Evolutionary conservation across 192 early-diverging fungal species (phyloP).

Genomic region (Entophlyctis helioformis): DNA sequence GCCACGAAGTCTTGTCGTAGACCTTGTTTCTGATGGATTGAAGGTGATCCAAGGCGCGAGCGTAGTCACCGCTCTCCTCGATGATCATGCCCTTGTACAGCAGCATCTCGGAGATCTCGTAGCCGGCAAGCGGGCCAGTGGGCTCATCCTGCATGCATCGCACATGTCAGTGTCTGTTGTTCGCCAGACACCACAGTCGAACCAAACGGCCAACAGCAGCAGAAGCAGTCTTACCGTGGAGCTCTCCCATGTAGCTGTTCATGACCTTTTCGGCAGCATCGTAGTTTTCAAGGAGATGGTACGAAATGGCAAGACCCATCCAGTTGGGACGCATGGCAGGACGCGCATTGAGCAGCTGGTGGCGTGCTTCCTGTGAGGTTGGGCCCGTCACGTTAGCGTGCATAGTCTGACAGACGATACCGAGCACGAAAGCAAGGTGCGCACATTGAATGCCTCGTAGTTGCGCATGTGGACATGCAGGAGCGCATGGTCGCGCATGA

Average conservation of each 20-base stretch:
- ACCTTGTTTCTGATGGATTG: constrained; percentile 60
- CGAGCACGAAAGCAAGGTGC: constrained; percentile 1
- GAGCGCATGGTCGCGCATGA: constrained; percentile 78
- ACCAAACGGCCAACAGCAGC: too few relatives aligned
- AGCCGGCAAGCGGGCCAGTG: constrained; percentile 20
- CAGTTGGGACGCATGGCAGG: constrained; percentile 64
- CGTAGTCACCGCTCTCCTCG: constrained; percentile 69
- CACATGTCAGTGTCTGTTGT: too few relatives aligned
- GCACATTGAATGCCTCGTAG: constrained; percentile 65
- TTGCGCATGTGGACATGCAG: constrained; percentile 82
- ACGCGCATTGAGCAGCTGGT: constrained; percentile 53
- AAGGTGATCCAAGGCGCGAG: constrained; percentile 66
- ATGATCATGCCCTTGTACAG: constrained; percentile 80
- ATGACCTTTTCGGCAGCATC: constrained; percentile 67
- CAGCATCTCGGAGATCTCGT: constrained; percentile 70
- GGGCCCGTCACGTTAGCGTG: too few relatives aligned
- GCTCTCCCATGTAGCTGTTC: constrained; percentile 7
- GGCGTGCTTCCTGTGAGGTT: constrained; percentile 46
- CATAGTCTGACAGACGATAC: too few relatives aligned
- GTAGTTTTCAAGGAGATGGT: constrained; percentile 65
- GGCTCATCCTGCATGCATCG: constrained; percentile 4
- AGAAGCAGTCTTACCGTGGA: too few relatives aligned
- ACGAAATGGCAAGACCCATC: constrained; percentile 75
- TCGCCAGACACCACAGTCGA: too few relatives aligned
- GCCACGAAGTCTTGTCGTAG: constrained; percentile 60